Conservation (phyloP, 768 basidiomycete species). For the Mycena floridula region DNA sequence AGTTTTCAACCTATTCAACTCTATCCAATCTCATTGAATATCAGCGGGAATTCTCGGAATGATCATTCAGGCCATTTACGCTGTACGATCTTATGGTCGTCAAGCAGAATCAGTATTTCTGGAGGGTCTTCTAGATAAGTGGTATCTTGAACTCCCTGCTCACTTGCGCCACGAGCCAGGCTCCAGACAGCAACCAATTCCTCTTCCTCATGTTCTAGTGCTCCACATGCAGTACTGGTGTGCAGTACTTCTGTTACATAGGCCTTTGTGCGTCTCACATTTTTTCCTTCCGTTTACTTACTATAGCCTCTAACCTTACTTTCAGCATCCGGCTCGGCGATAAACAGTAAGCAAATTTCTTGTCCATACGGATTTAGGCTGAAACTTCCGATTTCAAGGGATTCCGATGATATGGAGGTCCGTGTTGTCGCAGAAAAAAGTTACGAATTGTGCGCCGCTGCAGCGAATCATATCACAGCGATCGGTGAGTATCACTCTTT, state of each 20-base stretch:
- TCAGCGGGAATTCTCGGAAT: constrained; percentile 63
- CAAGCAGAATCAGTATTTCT: constrained; percentile 51
- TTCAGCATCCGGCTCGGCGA: too few species aligned
- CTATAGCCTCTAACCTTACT: not conserved
- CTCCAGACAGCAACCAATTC: constrained; percentile 32
- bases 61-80: constrained; percentile 68
- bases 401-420: constrained; percentile 46
- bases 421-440: constrained; percentile 52
- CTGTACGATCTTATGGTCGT: constrained; percentile 53
- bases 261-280: constrained; percentile 54
- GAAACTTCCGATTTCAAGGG: too few species aligned
- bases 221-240: constrained; percentile 89
- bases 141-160: constrained; percentile 67
- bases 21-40: constrained; percentile 3
- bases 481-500: constrained; percentile 38
- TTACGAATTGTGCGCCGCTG: constrained; percentile 68
- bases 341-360: too few species aligned
- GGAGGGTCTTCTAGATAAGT: constrained; percentile 63
- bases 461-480: constrained; percentile 74
- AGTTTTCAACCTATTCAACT: constrained; percentile 16
- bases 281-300: constrained; percentile 2
- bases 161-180: constrained; percentile 60
- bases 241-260: constrained; percentile 64
- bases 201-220: constrained; percentile 62
- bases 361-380: too few species aligned